A percentile compares a stretch with the other conserved stretches of the same genome.
These are phyloP conservation scores for Serendipita sp. DNA, from an alignment of 768 basidiomycete genomes.

Conservation along the genomic window DNA sequence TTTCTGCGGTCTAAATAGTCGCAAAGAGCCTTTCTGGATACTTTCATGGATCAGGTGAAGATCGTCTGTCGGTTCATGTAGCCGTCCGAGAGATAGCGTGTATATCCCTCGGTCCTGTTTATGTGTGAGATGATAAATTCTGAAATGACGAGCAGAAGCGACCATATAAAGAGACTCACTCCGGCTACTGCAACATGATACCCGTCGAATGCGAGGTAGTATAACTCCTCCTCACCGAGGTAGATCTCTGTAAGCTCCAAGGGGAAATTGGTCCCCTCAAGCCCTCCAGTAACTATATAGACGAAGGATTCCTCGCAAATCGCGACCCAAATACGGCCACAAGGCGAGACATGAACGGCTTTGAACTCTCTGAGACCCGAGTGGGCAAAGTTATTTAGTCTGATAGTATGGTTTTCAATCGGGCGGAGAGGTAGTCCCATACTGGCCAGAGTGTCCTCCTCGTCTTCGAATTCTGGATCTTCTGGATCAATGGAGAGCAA, in stretches of 20 bases:
- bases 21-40: not conserved
- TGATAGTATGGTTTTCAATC: no score
- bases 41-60: not conserved
- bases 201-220: constrained; percentile 1
- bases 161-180: not conserved
- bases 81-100: not conserved
- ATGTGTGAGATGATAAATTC: not conserved
- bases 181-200: constrained; percentile 1
- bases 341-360: not conserved
- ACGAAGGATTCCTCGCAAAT: not conserved
- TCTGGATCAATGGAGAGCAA: not conserved
- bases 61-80: not conserved
- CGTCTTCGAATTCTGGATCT: not conserved
- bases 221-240: not conserved
- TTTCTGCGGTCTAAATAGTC: not conserved
- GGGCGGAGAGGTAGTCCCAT: no score
- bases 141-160: not conserved
- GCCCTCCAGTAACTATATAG: not conserved
- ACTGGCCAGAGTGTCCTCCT: not conserved
- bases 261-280: not conserved
- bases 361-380: not conserved
- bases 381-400: no score
- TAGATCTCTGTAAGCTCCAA: not conserved
- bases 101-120: not conserved
- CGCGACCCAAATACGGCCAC: not conserved